phyloP scores from a whole-genome alignment of 257 asterid species.

The Craterostigma plantagineum region DNA sequence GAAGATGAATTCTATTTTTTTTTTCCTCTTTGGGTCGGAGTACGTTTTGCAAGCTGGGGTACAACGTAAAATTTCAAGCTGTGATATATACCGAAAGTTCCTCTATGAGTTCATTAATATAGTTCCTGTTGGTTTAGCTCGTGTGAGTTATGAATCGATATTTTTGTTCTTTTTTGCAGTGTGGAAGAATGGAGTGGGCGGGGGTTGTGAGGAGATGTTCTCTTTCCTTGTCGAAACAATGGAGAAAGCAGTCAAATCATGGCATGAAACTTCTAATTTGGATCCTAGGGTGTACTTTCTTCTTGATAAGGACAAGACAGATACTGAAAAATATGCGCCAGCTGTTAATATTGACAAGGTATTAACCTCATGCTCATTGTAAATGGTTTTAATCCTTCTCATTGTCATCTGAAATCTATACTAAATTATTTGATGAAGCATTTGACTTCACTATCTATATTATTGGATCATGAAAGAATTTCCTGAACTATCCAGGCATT shows the following conservation, averaged over 20 bases:
- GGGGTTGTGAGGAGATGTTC: slow-evolving; percentile 31
- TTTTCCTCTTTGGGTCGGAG: no score
- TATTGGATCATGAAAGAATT: neutral
- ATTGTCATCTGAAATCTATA: slow-evolving; percentile 1
- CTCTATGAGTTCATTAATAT: no score
- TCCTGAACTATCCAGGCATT: slow-evolving; percentile 52
- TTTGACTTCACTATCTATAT: neutral
- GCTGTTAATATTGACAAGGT: slow-evolving; percentile 92
- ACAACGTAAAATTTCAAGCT: no score
- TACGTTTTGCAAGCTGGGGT: no score
- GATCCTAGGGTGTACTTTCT: slow-evolving; percentile 80
- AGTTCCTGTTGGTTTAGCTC: neutral
- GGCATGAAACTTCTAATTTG: slow-evolving; percentile 76
- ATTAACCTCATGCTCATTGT: neutral
- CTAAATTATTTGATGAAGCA: slow-evolving; percentile 2
- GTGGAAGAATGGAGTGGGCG: slow-evolving; percentile 44
- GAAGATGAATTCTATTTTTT: no score
- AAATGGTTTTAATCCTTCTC: no score
- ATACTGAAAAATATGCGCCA: slow-evolving; percentile 73
- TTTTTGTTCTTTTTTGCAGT: slow-evolving; percentile 23
- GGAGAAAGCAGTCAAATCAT: slow-evolving; percentile 72
- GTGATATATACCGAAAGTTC: no score
- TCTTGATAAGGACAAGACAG: slow-evolving; percentile 59
- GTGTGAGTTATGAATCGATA: neutral
- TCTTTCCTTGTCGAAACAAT: slow-evolving; percentile 70